A percentile compares a stretch with the other conserved stretches of the same genome.
These are phyloP conservation scores for Ustilaginoidea virens DNA, from an alignment of 2,329 filamentous ascomycete genomes.

Conservation along the genomic window DNA sequence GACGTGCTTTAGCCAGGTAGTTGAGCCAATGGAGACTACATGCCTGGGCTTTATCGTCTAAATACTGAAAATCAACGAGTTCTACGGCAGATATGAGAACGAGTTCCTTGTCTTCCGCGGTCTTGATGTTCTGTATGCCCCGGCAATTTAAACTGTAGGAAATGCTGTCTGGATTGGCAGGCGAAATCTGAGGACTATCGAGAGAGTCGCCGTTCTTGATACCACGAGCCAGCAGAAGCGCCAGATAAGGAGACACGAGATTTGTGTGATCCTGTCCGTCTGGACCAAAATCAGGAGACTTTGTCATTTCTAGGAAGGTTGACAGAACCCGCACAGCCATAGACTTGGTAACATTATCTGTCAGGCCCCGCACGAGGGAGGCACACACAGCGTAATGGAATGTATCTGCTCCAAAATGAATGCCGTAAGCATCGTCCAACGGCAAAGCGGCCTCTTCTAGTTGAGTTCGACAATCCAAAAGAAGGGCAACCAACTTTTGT, in stretches of 20 bases:
- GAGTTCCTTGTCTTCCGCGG: slow-evolving; percentile 44
- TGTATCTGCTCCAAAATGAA: slow-evolving; percentile 47
- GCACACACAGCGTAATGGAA: slow-evolving; percentile 55
- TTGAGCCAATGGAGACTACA: slow-evolving; percentile 45
- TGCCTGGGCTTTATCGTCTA: slow-evolving; percentile 47
- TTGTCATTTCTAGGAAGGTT: slow-evolving; percentile 36
- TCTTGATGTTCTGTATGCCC: slow-evolving; percentile 18
- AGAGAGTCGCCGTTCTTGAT: slow-evolving; percentile 42
- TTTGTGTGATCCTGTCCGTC: slow-evolving; percentile 7
- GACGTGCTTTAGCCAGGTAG: slow-evolving; percentile 36
- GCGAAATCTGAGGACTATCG: slow-evolving; percentile 46
- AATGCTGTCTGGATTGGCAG: slow-evolving; percentile 28
- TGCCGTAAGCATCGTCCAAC: slow-evolving; percentile 49
- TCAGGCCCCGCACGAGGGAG: slow-evolving; percentile 47
- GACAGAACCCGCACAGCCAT: slow-evolving; percentile 45
- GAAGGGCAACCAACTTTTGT: slow-evolving; percentile 40
- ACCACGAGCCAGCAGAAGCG: slow-evolving; percentile 41
- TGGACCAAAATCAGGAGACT: slow-evolving; percentile 3
- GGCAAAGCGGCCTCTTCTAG: slow-evolving; percentile 46
- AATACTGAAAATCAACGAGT: slow-evolving; percentile 48
- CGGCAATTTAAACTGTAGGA: slow-evolving; percentile 10
- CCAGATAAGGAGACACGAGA: slow-evolving; percentile 39
- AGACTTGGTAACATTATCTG: slow-evolving; percentile 43
- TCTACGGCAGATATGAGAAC: slow-evolving; percentile 47
- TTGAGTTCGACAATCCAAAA: slow-evolving; percentile 44